Percentiles rank a stretch among this genome's conserved stretches.
These are phyloP conservation scores for Aspergillus niger DNA, from an alignment of 2,329 filamentous ascomycete species.

Conservation along the genomic window DNA sequence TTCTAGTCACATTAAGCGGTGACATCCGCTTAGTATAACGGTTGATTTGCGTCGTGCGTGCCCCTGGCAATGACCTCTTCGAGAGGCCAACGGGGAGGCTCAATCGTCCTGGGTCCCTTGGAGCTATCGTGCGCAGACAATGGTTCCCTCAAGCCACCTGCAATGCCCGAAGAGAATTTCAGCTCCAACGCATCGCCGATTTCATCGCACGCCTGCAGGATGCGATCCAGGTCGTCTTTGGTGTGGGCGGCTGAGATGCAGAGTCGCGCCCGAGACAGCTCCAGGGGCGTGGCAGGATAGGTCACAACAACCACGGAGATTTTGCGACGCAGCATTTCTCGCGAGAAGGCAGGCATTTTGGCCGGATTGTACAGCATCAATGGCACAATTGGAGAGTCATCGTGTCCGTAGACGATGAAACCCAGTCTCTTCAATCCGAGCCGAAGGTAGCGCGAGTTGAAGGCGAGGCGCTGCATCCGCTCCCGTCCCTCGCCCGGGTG, in stretches of 20 bases:
- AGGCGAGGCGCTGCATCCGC: conserved; percentile 86
- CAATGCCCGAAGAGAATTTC: conserved; percentile 89
- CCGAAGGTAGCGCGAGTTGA: conserved; percentile 93
- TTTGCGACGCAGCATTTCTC: conserved; percentile 94
- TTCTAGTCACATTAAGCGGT: neutral
- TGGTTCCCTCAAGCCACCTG: conserved; percentile 72
- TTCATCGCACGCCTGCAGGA: conserved; percentile 87
- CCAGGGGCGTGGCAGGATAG: conserved; percentile 90
- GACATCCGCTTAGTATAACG: conserved; percentile 55
- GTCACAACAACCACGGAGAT: conserved; percentile 95
- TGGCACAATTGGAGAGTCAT: conserved; percentile 94
- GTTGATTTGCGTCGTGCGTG: conserved; percentile 70
- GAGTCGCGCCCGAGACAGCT: conserved; percentile 88
- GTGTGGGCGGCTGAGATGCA: conserved; percentile 93
- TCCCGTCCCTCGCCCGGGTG: conserved; percentile 86
- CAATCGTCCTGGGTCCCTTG: conserved; percentile 50
- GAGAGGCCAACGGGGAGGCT: conserved; percentile 75
- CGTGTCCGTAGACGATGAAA: conserved; percentile 91
- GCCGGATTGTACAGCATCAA: conserved; percentile 90
- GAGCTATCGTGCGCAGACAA: conserved; percentile 49
- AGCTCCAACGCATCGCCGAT: conserved; percentile 84
- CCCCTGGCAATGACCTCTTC: conserved; percentile 70
- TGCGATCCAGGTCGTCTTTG: conserved; percentile 89
- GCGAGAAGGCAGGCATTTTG: conserved; percentile 95
- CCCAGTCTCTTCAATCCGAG: conserved; percentile 91